Evolutionary conservation across 2,329 filamentous ascomycete genomes (phyloP), one percentile per base, ranked within the genome.

Genomic region (Chaetomiaceae sp.): DNA sequence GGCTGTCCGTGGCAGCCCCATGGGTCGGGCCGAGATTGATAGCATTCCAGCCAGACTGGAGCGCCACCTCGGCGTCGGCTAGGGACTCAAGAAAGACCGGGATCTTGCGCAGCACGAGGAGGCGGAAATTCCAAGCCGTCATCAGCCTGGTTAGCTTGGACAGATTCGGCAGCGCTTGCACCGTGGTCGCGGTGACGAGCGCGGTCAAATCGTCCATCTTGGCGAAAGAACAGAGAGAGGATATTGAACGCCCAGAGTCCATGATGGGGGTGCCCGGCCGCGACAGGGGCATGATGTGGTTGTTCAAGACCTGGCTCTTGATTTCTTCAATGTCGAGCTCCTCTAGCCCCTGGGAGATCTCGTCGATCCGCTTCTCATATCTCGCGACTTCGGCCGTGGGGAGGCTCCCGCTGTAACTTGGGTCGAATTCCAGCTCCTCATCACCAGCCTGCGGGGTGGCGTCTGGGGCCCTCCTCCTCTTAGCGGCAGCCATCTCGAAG

Each of bases 161-260:
- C 38, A 96, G 73, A 55, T 88, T 85, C 1, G 94, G 94, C 19
- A 99, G 77, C 3, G 90, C 84, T 65, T 94, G 89, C n/a, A 99
- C 73, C 17, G 96, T 88, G 31, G 92, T 95, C 25, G 91, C 89
- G 1, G 94, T 96, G 53, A 97, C 81, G 43, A 97, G 80, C 22
- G 92, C 89, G 8, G 90, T 91, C 64, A 96, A 83, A 68, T 97
- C 94, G 63, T 94, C 91, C 76, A 97, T 82, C 56, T 81, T 84
- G 58, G 80, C 81, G 69, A 88, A 88, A 38, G 75, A 73, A 27
- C 72, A 71, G 67, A 65, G 73, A 62, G 61, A 73, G 61, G 65
- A 74, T 65, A 66, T 70, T 63, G 72, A 68, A 17, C 65, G 65
- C 44, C 68, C 74, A 1, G 81, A 74, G 64, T 72, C 63, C 58